Evolutionary conservation across 169 alveolate genomes (phyloP), one percentile per base, ranked within the genome.

Genomic region (Besnoitia besnoiti): DNA sequence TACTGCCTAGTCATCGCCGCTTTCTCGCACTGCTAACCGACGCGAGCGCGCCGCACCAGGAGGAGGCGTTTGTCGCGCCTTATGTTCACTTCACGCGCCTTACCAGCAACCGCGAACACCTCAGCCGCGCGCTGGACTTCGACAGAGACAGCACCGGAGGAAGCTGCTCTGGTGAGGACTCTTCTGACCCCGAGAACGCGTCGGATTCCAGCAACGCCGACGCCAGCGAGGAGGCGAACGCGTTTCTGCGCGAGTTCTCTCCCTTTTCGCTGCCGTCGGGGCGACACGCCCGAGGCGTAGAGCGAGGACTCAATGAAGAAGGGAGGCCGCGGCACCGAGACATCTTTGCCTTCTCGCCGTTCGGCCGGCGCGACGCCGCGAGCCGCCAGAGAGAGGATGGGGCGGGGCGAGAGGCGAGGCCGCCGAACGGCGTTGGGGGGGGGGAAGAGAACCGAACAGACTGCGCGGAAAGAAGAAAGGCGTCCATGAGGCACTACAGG

Each of bases 71-170:
- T 0, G 85, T 87, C 0, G 62, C 55, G 46, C 92, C 92, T 0
- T 87, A 87, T 35, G 61, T 67, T 0, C 92, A 87, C 61, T 62
- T 62, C 47, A 77, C 47, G 16, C 92, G 85, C 39, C 59, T 40
- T 33, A 39, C 42, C 24, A 87, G 85, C 85, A 87, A 87, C 92
- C 40, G 47, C 39, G 75, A 87, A 7, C 44, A 87, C 73, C 73
- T 67, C 49, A 37, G 61, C 42, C 85, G 62, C 35, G 75, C 85
- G 8, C 33, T 77, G 92, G 92, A 62, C 35, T 87, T 61, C 47
- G 92, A 87, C 85, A n/a, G 55, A 4, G 92, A 85, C 39, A 87
- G 92, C 92, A 87, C 79, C 82, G 61, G 84, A 46, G 61, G 92
- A 44, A 87, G 92, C 61, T 12, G 80, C 79, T 10, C 35, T 37